phyloP scores from a whole-genome alignment of 2,329 filamentous ascomycete species.

The Colletotrichum theobromicola region DNA sequence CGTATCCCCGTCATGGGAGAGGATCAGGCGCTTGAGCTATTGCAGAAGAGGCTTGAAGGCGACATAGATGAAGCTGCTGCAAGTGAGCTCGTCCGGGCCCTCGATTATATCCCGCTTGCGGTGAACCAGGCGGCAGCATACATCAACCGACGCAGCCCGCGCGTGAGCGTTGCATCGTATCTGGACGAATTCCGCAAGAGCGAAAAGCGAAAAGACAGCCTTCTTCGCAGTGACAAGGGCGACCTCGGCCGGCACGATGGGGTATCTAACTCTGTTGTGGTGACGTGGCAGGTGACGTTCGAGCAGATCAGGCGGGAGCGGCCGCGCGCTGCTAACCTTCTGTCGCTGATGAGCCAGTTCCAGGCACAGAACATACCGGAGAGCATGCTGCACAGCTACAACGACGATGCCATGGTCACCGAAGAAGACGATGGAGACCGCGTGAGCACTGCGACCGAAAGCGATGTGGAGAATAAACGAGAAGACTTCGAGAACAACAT shows the following conservation, averaged over 20 bases:
- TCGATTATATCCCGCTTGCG: conserved; percentile 38
- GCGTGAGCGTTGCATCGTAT: conserved; percentile 31
- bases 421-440: too few species aligned
- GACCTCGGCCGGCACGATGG: neutral
- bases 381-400: neutral
- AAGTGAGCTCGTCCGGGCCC: conserved; percentile 16
- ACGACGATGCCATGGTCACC: neutral
- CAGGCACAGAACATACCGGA: conserved; percentile 42
- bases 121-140: conserved; percentile 39
- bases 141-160: too few species aligned
- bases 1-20: conserved; percentile 27
- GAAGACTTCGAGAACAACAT: conserved; percentile 28
- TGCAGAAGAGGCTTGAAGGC: conserved; percentile 24
- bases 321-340: conserved; percentile 41
- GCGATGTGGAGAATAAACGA: too few species aligned
- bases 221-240: conserved; percentile 25
- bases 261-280: conserved; percentile 29
- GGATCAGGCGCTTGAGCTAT: conserved; percentile 28
- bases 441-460: too few species aligned
- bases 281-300: conserved; percentile 33
- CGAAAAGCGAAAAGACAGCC: conserved; percentile 22
- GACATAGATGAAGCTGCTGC: neutral
- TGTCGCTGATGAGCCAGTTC: conserved; percentile 53
- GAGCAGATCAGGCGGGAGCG: conserved; percentile 35
- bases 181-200: conserved; percentile 30